Percentiles rank a stretch among this genome's conserved stretches.
Conservation (phyloP, 495 filamentous ascomycete species). For the Aspergillus hancockii region DNA sequence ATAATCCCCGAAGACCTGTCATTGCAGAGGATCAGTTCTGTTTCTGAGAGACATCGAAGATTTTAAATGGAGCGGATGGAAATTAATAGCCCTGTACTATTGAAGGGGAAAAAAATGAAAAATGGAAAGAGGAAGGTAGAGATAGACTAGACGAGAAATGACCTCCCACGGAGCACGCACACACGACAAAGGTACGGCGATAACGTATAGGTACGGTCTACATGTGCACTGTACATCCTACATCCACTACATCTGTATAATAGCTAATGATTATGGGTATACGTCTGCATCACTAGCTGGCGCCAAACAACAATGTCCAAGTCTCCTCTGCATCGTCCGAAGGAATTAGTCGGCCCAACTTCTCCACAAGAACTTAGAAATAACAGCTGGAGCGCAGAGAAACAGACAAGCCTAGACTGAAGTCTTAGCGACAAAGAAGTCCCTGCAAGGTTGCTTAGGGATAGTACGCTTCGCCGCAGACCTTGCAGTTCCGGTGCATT, state of each 20-base stretch:
- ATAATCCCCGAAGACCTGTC: not conserved
- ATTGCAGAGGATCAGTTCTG: not conserved
- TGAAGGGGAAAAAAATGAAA: not conserved
- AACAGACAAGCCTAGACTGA: slow-evolving; percentile 1
- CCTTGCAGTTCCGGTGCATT: slow-evolving; percentile 17
- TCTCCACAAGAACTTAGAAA: not conserved
- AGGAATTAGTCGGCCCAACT: not conserved
- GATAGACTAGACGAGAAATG: not conserved
- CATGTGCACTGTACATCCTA: too few relatives aligned
- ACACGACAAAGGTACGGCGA: not conserved
- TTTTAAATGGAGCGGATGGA: not conserved
- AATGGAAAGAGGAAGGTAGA: not conserved
- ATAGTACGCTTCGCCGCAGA: slow-evolving; percentile 9
- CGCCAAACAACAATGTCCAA: slow-evolving; percentile 23
- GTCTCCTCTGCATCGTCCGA: slow-evolving; percentile 8
- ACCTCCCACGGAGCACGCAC: not conserved
- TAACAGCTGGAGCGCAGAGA: not conserved
- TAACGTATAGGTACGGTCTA: too few relatives aligned
- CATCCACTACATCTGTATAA: not conserved
- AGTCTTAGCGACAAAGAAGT: not conserved
- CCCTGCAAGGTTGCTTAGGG: slow-evolving; percentile 8
- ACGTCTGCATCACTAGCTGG: slow-evolving; percentile 21
- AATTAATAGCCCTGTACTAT: not conserved
- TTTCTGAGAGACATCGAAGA: not conserved
- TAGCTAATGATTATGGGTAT: not conserved